Evolutionary conservation across 1,284 basidiomycete genomes (phyloP).

Genomic region (Anthracocystis panici-leucophaei): DNA sequence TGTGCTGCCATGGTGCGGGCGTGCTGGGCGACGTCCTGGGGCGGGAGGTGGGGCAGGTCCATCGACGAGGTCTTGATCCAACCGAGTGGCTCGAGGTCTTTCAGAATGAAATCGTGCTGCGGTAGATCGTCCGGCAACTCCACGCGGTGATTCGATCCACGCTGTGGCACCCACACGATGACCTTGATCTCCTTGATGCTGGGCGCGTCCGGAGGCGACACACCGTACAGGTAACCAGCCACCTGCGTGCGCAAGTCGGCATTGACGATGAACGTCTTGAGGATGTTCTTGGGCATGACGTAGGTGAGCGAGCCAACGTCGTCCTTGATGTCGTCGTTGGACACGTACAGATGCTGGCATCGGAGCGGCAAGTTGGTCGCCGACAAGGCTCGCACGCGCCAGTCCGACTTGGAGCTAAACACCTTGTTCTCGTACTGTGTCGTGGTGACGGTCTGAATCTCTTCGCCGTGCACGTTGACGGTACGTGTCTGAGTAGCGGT

Average conservation of each 20-base stretch:
- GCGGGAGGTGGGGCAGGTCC: constrained; percentile 76
- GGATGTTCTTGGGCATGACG: constrained; percentile 96
- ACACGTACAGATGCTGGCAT: constrained; percentile 97
- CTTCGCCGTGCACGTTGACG: constrained; percentile 96
- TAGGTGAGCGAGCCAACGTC: constrained; percentile 94
- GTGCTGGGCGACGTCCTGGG: constrained; percentile 93
- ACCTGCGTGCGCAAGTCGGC: constrained; percentile 96
- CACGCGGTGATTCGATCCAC: constrained; percentile 92
- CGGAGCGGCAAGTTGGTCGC: constrained; percentile 95
- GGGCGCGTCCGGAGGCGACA: constrained; percentile 92
- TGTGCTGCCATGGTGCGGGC: constrained; percentile 96
- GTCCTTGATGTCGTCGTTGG: constrained; percentile 98
- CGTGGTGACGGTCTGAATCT: constrained; percentile 94
- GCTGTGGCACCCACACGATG: constrained; percentile 93
- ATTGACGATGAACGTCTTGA: constrained; percentile 92
- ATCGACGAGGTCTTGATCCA: constrained; percentile 93
- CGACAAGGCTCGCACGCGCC: constrained; percentile 95
- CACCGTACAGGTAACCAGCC: constrained; percentile 91
- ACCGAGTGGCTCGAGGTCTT: constrained; percentile 93
- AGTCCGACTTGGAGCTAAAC: constrained; percentile 98
- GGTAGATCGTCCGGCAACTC: constrained; percentile 88
- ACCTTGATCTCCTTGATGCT: constrained; percentile 99
- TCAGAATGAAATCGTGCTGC: constrained; percentile 91
- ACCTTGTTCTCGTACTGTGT: constrained; percentile 98
- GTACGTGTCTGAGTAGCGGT: constrained; percentile 97